Conservation (phyloP, 2,329 filamentous ascomycete species). For the Diplodia sapinea region DNA sequence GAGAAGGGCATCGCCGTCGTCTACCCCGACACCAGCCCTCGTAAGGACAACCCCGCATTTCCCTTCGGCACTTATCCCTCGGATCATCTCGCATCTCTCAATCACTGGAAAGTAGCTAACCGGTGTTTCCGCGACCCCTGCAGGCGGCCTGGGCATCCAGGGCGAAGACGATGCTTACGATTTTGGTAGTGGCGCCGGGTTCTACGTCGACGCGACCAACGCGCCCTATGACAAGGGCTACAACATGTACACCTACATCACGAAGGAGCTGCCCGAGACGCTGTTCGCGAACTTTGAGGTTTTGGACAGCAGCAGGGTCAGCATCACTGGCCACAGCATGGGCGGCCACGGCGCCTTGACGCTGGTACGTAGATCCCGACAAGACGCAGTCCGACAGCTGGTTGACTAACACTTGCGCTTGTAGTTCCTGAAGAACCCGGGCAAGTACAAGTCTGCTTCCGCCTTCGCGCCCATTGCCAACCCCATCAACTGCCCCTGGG, state of each 20-base stretch:
- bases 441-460: constrained; percentile 84
- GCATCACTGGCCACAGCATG: constrained; percentile 95
- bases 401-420: neutral
- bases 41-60: constrained; percentile 53
- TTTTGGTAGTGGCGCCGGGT: constrained; percentile 89
- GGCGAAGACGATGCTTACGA: constrained; percentile 90
- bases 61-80: neutral
- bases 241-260: constrained; percentile 93
- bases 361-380: constrained; percentile 55
- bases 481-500: constrained; percentile 86
- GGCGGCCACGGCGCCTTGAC: constrained; percentile 95
- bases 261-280: constrained; percentile 79
- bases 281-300: constrained; percentile 74
- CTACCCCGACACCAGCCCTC: constrained; percentile 93
- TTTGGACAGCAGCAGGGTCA: constrained; percentile 73
- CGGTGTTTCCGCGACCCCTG: constrained; percentile 8
- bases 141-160: constrained; percentile 75
- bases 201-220: constrained; percentile 87
- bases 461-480: constrained; percentile 92
- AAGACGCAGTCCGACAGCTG: neutral
- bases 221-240: constrained; percentile 79
- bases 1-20: constrained; percentile 86
- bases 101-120: constrained; percentile 29
- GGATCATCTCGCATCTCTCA: constrained; percentile 9
- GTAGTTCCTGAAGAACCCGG: constrained; percentile 86